phyloP scores from a whole-genome alignment of 2,329 filamentous ascomycete genomes.

The Colletotrichum sojae region DNA sequence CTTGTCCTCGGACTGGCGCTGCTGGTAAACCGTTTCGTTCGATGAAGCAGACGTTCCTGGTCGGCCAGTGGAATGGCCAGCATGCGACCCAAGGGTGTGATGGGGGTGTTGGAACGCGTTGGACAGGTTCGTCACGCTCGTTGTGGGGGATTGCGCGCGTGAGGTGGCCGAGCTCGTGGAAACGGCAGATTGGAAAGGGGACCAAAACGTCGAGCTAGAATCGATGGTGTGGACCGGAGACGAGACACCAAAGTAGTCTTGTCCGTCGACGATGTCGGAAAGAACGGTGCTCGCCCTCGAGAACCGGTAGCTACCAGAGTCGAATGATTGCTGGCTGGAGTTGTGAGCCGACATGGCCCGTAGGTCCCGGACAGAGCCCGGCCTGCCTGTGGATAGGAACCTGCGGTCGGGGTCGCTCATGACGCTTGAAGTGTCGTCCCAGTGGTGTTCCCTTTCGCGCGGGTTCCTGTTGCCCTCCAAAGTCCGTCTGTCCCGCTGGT shows the following conservation, averaged over 20 bases:
- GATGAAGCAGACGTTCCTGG: constrained; percentile 78
- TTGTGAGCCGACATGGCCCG: constrained; percentile 73
- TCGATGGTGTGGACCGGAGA: constrained; percentile 81
- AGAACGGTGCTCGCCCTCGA: constrained; percentile 70
- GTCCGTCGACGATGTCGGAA: constrained; percentile 77
- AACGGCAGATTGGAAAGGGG: constrained; percentile 81
- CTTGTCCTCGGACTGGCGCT: constrained; percentile 77
- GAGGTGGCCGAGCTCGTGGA: constrained; percentile 74
- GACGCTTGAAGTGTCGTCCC: constrained; percentile 68
- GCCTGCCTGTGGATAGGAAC: constrained; percentile 59
- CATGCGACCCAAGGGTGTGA: constrained; percentile 59
- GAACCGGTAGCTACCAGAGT: constrained; percentile 76
- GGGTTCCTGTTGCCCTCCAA: constrained; percentile 62
- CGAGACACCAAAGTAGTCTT: constrained; percentile 78
- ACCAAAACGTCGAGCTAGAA: constrained; percentile 88
- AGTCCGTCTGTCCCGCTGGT: constrained; percentile 79
- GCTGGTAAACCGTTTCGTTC: constrained; percentile 76
- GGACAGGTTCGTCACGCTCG: constrained; percentile 72
- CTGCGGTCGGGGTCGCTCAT: constrained; percentile 69
- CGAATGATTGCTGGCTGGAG: constrained; percentile 77
- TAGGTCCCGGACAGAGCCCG: constrained; percentile 69
- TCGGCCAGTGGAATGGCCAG: constrained; percentile 65
- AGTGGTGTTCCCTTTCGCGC: constrained; percentile 63
- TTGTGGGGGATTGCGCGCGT: constrained; percentile 72
- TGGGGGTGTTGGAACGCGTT: constrained; percentile 62